These are phyloP conservation scores for Scheffersomyces titani DNA, from an alignment of 1,139 yeast genomes.

Conservation along the genomic window DNA sequence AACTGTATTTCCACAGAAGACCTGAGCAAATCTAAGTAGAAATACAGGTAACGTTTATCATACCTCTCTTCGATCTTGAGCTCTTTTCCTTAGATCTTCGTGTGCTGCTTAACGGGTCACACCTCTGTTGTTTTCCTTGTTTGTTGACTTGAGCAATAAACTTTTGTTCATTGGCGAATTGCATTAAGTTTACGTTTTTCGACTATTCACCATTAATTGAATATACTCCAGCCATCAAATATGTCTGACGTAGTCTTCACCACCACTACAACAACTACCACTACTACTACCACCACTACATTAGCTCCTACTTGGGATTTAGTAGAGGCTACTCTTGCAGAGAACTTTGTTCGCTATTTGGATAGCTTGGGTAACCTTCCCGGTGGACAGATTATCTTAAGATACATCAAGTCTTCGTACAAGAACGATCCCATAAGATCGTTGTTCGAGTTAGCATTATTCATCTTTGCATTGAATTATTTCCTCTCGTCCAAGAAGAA, in stretches of 20 bases:
- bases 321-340: constrained; percentile 34
- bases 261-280: constrained; percentile 4
- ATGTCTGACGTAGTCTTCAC: constrained; percentile 2
- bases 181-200: not conserved
- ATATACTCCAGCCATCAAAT: not conserved
- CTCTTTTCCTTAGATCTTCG: not conserved
- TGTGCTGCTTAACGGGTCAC: not conserved
- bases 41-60: not conserved
- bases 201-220: not conserved
- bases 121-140: not conserved
- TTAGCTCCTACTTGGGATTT: constrained; percentile 43
- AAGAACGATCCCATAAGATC: constrained; percentile 94
- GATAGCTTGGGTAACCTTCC: constrained; percentile 55
- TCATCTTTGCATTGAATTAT: constrained; percentile 84
- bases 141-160: not conserved
- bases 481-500: constrained; percentile 82
- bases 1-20: not conserved
- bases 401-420: constrained; percentile 86
- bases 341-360: constrained; percentile 37
- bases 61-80: not conserved
- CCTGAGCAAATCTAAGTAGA: not conserved
- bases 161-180: not conserved
- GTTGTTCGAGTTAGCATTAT: constrained; percentile 71
- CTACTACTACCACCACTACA: constrained; percentile 8
- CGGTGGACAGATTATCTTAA: constrained; percentile 74